These are phyloP conservation scores for Colletotrichum zoysiae DNA, from an alignment of 2,329 filamentous ascomycete genomes.

Conservation along the genomic window DNA sequence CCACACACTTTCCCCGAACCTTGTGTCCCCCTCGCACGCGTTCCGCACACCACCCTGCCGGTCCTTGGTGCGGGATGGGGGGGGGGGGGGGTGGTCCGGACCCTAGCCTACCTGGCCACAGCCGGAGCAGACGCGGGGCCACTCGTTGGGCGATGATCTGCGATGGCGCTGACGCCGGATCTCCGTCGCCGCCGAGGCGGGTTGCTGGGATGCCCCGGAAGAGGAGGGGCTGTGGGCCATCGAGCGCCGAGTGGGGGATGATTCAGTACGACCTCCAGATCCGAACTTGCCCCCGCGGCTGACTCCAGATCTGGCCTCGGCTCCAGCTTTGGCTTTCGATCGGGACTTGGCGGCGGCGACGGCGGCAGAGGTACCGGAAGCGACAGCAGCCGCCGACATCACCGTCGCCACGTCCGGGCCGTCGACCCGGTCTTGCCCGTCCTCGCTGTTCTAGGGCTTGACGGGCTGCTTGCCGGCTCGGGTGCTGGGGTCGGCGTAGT, in stretches of 20 bases:
- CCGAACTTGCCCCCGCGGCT: background rate
- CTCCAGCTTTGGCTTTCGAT: background rate
- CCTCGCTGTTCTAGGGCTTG: slow-evolving; percentile 28
- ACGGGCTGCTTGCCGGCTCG: slow-evolving; percentile 27
- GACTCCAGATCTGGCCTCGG: background rate
- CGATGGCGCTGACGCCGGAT: slow-evolving; percentile 4
- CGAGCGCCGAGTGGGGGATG: slow-evolving; percentile 18
- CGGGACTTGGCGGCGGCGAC: background rate
- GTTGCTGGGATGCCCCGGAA: slow-evolving; percentile 14
- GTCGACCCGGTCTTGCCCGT: background rate
- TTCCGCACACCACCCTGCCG: background rate
- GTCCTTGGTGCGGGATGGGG: background rate
- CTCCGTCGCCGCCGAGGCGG: slow-evolving; percentile 7
- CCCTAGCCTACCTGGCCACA: slow-evolving; percentile 19
- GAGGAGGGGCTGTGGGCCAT: background rate
- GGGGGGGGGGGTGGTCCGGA: background rate
- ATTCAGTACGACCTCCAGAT: slow-evolving; percentile 3
- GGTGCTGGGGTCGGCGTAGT: slow-evolving; percentile 2
- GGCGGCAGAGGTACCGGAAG: background rate
- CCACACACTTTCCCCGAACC: background rate
- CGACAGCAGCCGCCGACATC: background rate
- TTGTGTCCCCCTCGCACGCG: background rate
- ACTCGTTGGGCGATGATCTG: slow-evolving; percentile 12
- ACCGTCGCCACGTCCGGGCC: background rate
- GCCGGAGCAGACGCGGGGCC: slow-evolving; percentile 22